Conservation (phyloP, 2,329 filamentous ascomycete genomes). For the Xylaria sp. region DNA sequence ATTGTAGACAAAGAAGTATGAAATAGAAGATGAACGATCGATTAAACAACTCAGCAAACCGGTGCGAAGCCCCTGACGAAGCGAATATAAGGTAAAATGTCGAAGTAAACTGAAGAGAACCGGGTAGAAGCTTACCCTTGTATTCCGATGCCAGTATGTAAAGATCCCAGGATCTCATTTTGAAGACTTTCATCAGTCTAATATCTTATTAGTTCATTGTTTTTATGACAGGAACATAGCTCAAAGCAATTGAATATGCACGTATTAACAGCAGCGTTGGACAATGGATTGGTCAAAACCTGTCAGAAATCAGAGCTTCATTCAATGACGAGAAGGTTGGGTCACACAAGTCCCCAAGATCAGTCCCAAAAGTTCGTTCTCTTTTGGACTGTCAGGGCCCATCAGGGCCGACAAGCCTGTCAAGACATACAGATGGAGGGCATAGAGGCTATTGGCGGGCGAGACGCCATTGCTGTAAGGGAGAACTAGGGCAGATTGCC, state of each 20-base stretch:
- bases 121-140: not conserved
- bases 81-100: not conserved
- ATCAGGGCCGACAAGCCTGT: no score
- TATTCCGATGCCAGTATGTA: no score
- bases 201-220: conserved; percentile 6
- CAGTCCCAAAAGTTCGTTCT: no score
- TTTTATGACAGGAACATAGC: not conserved
- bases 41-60: conserved; percentile 16
- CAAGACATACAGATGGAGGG: not conserved
- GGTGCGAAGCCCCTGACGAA: conserved; percentile 8
- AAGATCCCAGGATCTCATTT: not conserved
- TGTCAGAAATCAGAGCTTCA: not conserved
- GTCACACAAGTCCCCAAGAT: no score
- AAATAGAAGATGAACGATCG: not conserved
- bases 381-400: no score
- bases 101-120: conserved; percentile 6
- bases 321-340: not conserved
- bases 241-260: not conserved
- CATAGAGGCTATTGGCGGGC: no score
- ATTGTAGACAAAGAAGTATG: not conserved
- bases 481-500: no score
- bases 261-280: not conserved
- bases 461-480: no score
- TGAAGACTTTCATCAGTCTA: not conserved
- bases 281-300: conserved; percentile 4